Evolutionary conservation across 306 rosid genomes (phyloP).

Genomic region (Morella rubra): DNA sequence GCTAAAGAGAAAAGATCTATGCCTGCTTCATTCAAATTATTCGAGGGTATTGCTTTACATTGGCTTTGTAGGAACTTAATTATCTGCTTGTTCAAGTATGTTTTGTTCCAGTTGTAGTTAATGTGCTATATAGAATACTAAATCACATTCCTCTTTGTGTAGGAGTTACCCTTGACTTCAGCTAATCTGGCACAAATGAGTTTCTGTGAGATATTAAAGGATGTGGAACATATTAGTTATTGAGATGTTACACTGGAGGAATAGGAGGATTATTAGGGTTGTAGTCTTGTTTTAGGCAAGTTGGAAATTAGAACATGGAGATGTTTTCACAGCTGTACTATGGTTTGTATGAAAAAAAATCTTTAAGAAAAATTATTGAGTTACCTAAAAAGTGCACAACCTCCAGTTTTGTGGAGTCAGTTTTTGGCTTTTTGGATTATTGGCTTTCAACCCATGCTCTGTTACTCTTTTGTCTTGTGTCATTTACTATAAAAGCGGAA

Average conservation of each 20-base stretch:
- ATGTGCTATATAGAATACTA: not conserved
- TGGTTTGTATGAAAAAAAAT: not conserved
- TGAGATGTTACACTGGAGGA: constrained; percentile 6
- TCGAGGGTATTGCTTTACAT: constrained; percentile 52
- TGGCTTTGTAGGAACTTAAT: not conserved
- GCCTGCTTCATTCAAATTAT: constrained; percentile 88
- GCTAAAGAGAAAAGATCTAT: constrained; percentile 88
- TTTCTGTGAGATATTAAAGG: not conserved
- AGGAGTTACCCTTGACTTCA: not conserved
- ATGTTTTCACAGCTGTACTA: not conserved
- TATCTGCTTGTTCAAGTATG: constrained; percentile 2
- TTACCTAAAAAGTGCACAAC: not conserved
- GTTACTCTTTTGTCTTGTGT: not conserved
- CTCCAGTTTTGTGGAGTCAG: not conserved
- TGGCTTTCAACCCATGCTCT: not conserved
- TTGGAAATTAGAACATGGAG: not conserved
- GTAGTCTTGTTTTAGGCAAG: not conserved
- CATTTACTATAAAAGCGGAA: not conserved
- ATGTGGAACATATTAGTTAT: constrained; percentile 1
- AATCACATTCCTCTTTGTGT: not conserved
- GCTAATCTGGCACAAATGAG: not conserved
- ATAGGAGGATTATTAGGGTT: not conserved
- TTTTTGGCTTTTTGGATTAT: not conserved
- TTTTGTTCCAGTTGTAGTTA: not conserved
- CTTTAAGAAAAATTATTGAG: not conserved